Evolutionary conservation across 345 rosid species (phyloP), one percentile per base, ranked within the genome.

Genomic region (Citrus australasica): DNA sequence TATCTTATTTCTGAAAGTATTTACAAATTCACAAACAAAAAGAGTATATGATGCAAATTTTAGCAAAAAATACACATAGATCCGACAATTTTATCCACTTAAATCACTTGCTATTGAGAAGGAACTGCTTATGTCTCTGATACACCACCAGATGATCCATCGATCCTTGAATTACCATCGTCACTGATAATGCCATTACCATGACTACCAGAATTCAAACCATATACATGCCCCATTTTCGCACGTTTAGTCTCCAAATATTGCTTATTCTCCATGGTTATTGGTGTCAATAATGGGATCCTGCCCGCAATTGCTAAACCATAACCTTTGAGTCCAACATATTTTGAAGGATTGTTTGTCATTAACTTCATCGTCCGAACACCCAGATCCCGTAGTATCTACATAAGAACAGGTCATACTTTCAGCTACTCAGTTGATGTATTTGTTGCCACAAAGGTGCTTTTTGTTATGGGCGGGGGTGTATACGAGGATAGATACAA

Each of bases 281-380:
- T 84, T 0, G 90, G 86, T 2, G 90, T 80, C 64, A 86, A 11
- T 1, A 90, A 72, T 0, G 96, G 92, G 68, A 89, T 89, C 69
- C 94, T 88, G 19, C 92, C 90, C 0, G 85, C 79, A 56, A 92
- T 84, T 5, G 91, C 75, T 70, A 92, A 77, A 56, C 92, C 96
- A 27, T 92, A 92, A 35, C 92, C 92, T 73, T 92, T 92, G 68
- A 92, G 90, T 16, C 94, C 94, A 27, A 80, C 76, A 28, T 90
- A 90, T 77, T 90, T 92, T 4, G 90, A 84, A 7, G 96, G 92
- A 79, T 90, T 92, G 89, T 92, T 92, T 3, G 96, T 92, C 96
- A 90, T 90, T 81, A 92, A 63, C 80, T 48, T 89, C 92, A 92
- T 92, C 0, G 94, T 88, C 21, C 78, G 80, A 5, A 89, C 92